Evolutionary conservation across 345 rosid genomes (phyloP), one percentile per base, ranked within the genome.

Genomic region (Atalantia buxifolia): DNA sequence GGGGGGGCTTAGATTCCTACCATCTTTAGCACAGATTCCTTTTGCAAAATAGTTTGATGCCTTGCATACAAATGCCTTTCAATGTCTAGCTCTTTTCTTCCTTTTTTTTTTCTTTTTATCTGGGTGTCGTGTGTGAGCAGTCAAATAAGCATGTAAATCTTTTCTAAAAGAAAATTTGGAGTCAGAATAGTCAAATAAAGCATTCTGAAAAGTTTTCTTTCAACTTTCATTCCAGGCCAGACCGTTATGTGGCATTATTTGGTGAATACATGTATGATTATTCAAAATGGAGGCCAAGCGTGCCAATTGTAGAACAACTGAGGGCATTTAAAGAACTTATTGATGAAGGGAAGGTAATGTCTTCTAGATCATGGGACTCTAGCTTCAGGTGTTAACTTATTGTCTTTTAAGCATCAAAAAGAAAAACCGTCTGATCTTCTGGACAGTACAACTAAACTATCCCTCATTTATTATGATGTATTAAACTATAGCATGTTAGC

Each of bases 201-300:
- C 12, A 56, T 18, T 64, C 38, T 19, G 53, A 82, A 36, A 60
- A 48, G 25, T 31, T 65, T 55, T 48, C 55, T 71, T 73, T 76
- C 40, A 76, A 75, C 74, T 55, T 77, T 72, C 72, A 77, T 78
- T 79, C 77, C 92, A 95, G 98, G 98, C 98, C 98, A 75, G 98
- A 95, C 83, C 94, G 98, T 65, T 93, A 95, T 85, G 98, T 89
- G n/a, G 84, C 97, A 40, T 75, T 95, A 75, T 95, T 93, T 76
- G 98, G 98, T 72, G 97, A 88, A 55, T 86, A 22, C 73, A 78
- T 13, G 8, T 95, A 89, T 76, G 91, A 95, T 77, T 76, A 83
- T 66, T 84, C 89, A 64, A 93, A 92, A 87, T 93, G 98, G 98
- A 91, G 98, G 84, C 40, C 85, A 27, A 88, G 98, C 78, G 86